Percentiles rank a stretch among this genome's conserved stretches.
These are phyloP conservation scores for Aegilops longissima DNA, from an alignment of 176 grass and related monocot species.

Conservation along the genomic window DNA sequence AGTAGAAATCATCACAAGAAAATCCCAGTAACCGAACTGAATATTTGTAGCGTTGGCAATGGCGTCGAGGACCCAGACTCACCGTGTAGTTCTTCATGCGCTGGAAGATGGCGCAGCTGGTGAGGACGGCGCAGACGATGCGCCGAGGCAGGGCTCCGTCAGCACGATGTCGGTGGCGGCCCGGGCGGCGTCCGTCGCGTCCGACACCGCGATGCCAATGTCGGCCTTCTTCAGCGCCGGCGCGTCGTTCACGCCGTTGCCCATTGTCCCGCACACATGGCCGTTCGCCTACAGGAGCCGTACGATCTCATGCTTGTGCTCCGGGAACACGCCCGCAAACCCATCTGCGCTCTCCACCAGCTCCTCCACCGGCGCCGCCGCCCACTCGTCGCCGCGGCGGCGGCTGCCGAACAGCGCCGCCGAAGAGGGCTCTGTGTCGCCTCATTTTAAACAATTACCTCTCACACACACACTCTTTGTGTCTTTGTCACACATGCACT, in stretches of 20 bases:
- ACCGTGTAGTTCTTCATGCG: conserved; percentile 96
- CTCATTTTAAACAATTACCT: no score
- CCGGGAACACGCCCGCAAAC: conserved; percentile 92
- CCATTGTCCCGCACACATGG: conserved; percentile 75
- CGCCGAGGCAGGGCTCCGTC: conserved; percentile 77
- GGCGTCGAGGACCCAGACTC: no score
- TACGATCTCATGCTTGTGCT: conserved; percentile 94
- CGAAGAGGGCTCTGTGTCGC: no score
- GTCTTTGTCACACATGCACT: no score
- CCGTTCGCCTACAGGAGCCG: conserved; percentile 59
- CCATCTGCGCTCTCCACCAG: conserved; percentile 79
- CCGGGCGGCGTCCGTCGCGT: conserved; percentile 76
- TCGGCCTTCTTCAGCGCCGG: conserved; percentile 96
- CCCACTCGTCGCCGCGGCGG: no score
- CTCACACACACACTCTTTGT: no score
- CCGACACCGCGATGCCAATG: conserved; percentile 86
- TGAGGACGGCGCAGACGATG: conserved; percentile 73
- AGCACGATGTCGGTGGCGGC: conserved; percentile 86
- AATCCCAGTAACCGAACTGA: no score
- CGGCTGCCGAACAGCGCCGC: no score
- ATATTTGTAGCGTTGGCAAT: no score
- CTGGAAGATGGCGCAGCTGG: conserved; percentile 81
- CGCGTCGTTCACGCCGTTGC: conserved; percentile 89
- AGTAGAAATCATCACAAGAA: no score
- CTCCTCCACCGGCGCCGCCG: conserved; percentile 30